Evolutionary conservation across 257 asterid species (phyloP), one percentile per base, ranked within the genome.

Genomic region (Plantago ovata): DNA sequence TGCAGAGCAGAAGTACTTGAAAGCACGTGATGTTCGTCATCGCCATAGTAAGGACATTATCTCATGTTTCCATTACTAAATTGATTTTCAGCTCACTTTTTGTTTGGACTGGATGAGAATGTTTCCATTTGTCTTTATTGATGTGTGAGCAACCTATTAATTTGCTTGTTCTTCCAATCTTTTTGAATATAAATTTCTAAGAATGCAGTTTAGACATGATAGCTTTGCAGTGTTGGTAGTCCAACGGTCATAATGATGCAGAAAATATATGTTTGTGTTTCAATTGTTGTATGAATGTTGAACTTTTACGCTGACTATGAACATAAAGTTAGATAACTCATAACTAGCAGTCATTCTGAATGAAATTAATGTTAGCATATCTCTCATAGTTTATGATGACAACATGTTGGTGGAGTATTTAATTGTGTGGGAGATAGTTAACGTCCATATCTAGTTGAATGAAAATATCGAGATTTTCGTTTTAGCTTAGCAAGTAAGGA

Each of bases 1-100:
- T 39, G 62, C 81, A 16, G 96, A 91, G 70, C 96, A 91, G 86
- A 78, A 64, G 51, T 91, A 83, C 72, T 70, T 91, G 54, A 91
- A 69, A 80, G 82, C 92, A 24, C 94, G 92, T 24, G 94, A 80
- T 61, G 2, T 58, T 68, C 89, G 94, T 21, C 94, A 85, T 72
- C 98, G 95, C 61, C 80, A 38, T 65, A 85, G 98, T 87, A 81
- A 79, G 95, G 12, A 36, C 66, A 32, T 48, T 51, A 49, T 13
- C 38, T 56, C 22, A 46, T 40, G 51, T 42, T 28, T 28, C 0
- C 36, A 28, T 1, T 28, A 28, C 36, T 8, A 28, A 8, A 4
- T 8, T 0, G 7, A 28, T 3, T 3, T 28, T 28, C 7, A 28
- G 4, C 36, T 3, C 36, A 4, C 6, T 19, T 45, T 28, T 5